Evolutionary conservation across 192 early-diverging fungal species (phyloP).

Genomic region (Spinellus fusiger): DNA sequence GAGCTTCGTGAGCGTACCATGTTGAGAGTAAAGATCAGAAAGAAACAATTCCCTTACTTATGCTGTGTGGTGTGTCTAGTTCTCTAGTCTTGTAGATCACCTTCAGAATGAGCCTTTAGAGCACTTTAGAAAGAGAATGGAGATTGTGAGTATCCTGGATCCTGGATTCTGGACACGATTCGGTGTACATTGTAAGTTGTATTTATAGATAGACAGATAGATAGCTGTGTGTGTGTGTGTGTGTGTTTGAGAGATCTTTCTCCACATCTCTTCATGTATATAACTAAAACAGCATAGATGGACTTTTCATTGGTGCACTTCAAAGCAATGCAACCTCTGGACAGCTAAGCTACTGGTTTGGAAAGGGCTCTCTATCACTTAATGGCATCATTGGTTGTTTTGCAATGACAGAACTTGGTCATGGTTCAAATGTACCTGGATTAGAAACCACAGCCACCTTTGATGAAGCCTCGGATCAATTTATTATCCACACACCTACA

Average conservation of each 20-base stretch:
- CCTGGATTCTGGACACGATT: slow-evolving; percentile 88
- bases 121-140: slow-evolving; percentile 71
- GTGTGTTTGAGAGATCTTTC: not conserved
- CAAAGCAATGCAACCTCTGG: slow-evolving; percentile 77
- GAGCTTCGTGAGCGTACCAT: slow-evolving; percentile 80
- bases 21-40: slow-evolving; percentile 55
- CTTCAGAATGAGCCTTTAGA: slow-evolving; percentile 65
- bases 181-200: slow-evolving; percentile 69
- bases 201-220: not conserved
- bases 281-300: slow-evolving; percentile 23
- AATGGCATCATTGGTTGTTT: slow-evolving; percentile 87
- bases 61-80: slow-evolving; percentile 17
- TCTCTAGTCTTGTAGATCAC: slow-evolving; percentile 63
- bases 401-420: slow-evolving; percentile 87
- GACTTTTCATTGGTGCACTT: slow-evolving; percentile 83
- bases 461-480: slow-evolving; percentile 78
- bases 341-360: slow-evolving; percentile 82
- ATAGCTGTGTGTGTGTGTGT: slow-evolving; percentile 2
- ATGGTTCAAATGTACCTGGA: slow-evolving; percentile 87
- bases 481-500: slow-evolving; percentile 76
- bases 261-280: not conserved
- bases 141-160: slow-evolving; percentile 73
- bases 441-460: slow-evolving; percentile 91
- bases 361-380: slow-evolving; percentile 74
- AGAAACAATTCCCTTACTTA: not conserved